These are phyloP conservation scores for Cymbopogon citratus DNA, from an alignment of 176 grass and related monocot species.

Conservation along the genomic window DNA sequence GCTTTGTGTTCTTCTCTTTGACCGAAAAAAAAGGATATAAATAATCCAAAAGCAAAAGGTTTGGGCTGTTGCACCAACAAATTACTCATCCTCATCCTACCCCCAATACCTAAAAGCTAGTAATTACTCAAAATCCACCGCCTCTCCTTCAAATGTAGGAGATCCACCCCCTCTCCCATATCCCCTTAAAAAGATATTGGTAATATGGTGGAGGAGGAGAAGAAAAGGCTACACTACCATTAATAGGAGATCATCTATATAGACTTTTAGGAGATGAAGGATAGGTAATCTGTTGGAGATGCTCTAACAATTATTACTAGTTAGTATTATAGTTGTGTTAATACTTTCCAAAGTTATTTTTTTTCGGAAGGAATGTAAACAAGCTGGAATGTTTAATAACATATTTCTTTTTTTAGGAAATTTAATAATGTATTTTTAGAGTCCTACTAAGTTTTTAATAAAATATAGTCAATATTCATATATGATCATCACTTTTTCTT, in stretches of 20 bases:
- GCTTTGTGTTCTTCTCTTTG: background rate
- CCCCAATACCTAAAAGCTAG: background rate
- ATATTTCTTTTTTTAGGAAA: background rate
- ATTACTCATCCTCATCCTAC: background rate
- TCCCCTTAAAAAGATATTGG: background rate
- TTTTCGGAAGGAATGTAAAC: background rate
- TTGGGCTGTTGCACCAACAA: background rate
- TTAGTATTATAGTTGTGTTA: background rate
- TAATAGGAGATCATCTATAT: background rate
- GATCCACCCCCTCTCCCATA: background rate
- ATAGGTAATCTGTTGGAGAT: background rate
- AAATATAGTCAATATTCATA: background rate
- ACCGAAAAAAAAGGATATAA: background rate
- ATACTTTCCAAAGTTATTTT: background rate
- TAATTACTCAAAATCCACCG: background rate
- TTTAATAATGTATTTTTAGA: background rate
- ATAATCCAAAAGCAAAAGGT: background rate
- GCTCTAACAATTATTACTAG: background rate
- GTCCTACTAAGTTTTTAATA: background rate
- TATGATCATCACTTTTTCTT: background rate
- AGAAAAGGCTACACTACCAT: background rate
- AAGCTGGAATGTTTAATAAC: background rate
- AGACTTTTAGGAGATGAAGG: background rate
- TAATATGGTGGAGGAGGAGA: background rate
- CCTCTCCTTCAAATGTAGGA: background rate